Conservation (phyloP, 306 rosid genomes). For the Sechiopsis laciniata region DNA sequence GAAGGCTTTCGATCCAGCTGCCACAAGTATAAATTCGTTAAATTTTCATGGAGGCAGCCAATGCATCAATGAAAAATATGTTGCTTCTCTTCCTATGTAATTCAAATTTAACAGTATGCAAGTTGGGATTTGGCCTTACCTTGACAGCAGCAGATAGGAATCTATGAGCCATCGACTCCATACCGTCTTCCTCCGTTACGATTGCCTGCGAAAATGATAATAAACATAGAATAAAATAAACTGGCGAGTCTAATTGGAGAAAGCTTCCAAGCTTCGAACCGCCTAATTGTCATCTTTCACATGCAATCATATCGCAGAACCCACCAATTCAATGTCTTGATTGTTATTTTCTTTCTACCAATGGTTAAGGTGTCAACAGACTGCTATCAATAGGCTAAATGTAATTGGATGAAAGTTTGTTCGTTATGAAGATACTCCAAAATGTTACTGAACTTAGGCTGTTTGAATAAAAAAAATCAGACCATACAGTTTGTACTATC, state of each 20-base stretch:
- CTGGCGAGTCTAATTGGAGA: neutral
- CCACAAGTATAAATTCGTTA: slow-evolving; percentile 23
- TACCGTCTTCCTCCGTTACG: slow-evolving; percentile 92
- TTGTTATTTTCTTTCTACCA: neutral
- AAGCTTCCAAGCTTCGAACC: neutral
- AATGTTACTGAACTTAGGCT: neutral
- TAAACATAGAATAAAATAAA: slow-evolving; percentile 21
- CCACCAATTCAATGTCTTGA: slow-evolving; percentile 2
- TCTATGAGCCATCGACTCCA: slow-evolving; percentile 98
- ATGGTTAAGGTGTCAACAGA: neutral
- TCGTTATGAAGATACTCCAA: neutral
- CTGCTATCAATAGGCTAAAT: neutral
- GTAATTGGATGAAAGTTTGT: neutral
- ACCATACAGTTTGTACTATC: neutral
- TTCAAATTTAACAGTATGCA: neutral
- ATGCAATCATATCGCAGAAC: neutral
- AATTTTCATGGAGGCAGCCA: neutral
- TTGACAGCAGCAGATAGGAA: slow-evolving; percentile 95
- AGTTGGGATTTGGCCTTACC: slow-evolving; percentile 35
- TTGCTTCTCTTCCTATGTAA: neutral
- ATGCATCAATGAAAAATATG: neutral
- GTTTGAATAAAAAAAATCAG: neutral
- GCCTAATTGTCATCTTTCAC: neutral
- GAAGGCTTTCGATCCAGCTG: slow-evolving; percentile 95
- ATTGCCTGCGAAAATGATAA: slow-evolving; percentile 54